These are phyloP conservation scores for Phytophthora pini DNA, from an alignment of 352 stramenopile species.

Conservation along the genomic window DNA sequence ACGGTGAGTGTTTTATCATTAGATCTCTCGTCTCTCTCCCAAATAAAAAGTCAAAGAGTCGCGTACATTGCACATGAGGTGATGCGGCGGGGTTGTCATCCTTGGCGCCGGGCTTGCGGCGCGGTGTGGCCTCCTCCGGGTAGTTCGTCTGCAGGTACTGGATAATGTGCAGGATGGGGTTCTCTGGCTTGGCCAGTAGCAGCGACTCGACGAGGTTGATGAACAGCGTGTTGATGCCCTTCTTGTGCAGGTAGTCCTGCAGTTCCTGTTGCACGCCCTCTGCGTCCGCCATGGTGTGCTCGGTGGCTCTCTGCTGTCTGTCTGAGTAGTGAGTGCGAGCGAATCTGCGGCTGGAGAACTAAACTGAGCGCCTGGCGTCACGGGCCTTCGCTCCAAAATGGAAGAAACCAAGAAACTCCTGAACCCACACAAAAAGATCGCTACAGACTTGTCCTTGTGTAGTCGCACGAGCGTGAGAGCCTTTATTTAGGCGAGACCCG, in stretches of 20 bases:
- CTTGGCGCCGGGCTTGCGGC: slow-evolving; percentile 49
- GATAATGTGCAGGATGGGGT: slow-evolving; percentile 90
- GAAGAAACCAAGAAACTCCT: slow-evolving; percentile 32
- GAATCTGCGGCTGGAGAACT: slow-evolving; percentile 7
- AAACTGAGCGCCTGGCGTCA: slow-evolving; percentile 40
- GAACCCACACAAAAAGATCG: slow-evolving; percentile 40
- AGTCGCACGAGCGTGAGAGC: background rate
- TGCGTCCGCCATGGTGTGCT: slow-evolving; percentile 73
- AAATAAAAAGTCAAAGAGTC: background rate
- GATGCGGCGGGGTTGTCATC: slow-evolving; percentile 58
- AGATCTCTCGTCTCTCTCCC: slow-evolving; percentile 6
- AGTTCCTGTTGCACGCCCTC: slow-evolving; percentile 91
- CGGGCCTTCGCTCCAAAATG: slow-evolving; percentile 34
- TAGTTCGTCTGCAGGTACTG: slow-evolving; percentile 91
- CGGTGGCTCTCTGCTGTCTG: slow-evolving; percentile 15
- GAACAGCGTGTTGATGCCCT: slow-evolving; percentile 93
- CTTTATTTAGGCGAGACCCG: slow-evolving; percentile 1
- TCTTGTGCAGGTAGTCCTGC: slow-evolving; percentile 92
- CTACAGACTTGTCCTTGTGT: slow-evolving; percentile 3
- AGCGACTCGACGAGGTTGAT: slow-evolving; percentile 93
- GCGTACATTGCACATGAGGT: slow-evolving; percentile 38
- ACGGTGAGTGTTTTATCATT: background rate
- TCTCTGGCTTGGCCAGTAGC: slow-evolving; percentile 89
- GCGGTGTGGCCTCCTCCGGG: slow-evolving; percentile 74
- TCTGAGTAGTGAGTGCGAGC: slow-evolving; percentile 14